These are phyloP conservation scores for Rhododendron griersonianum DNA, from an alignment of 148 eudicot species.

Conservation along the genomic window DNA sequence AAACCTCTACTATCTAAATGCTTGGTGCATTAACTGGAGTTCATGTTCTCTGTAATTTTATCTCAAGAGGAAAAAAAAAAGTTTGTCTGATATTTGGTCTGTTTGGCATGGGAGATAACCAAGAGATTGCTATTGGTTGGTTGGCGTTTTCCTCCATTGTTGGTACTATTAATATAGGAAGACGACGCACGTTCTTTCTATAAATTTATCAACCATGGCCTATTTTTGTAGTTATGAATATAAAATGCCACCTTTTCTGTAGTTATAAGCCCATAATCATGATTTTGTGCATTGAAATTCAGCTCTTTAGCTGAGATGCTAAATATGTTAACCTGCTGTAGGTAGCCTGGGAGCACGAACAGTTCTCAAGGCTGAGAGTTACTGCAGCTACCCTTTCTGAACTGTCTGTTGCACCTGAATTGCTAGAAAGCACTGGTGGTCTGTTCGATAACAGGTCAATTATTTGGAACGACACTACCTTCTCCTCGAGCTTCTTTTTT, in stretches of 20 bases:
- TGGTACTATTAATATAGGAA: neutral
- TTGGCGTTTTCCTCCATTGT: neutral
- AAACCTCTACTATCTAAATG: neutral
- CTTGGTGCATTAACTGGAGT: neutral
- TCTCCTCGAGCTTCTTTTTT: neutral
- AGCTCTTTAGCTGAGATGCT: slow-evolving; percentile 21
- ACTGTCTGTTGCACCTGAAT: slow-evolving; percentile 75
- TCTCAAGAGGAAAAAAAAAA: neutral
- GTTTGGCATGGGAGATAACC: neutral
- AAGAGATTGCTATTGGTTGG: neutral
- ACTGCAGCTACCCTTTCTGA: slow-evolving; percentile 92
- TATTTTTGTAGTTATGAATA: neutral
- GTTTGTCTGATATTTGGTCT: neutral
- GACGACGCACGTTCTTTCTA: neutral
- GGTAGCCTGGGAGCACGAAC: slow-evolving; percentile 99
- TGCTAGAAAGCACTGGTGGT: slow-evolving; percentile 78
- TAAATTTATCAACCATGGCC: neutral
- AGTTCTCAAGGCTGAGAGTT: slow-evolving; percentile 89
- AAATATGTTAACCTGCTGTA: slow-evolving; percentile 44
- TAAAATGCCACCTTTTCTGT: slow-evolving; percentile 7
- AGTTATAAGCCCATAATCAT: neutral
- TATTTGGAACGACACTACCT: slow-evolving; percentile 1
- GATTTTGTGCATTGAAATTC: neutral
- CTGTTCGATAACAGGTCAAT: slow-evolving; percentile 75
- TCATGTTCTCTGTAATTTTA: neutral